A percentile compares a stretch with the other conserved stretches of the same genome.
Evolutionary conservation across 768 basidiomycete species (phyloP).

Genomic region (Amanita polypyramis): DNA sequence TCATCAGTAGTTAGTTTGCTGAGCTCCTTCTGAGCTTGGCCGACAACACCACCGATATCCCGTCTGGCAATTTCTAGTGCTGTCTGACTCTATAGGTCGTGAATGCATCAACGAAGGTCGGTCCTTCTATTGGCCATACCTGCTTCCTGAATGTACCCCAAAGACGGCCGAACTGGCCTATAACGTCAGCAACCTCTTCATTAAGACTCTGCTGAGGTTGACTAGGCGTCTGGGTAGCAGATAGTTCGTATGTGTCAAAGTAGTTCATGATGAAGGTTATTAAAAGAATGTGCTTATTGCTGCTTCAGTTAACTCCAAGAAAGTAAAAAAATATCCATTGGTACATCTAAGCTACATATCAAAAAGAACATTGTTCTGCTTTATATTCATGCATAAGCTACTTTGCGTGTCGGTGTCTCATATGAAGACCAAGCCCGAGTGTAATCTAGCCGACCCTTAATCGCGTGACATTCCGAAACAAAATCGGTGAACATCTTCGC

Average conservation of each 20-base stretch:
- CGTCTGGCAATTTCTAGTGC: constrained; percentile 61
- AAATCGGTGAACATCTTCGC: constrained; percentile 28
- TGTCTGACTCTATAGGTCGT: constrained; percentile 45
- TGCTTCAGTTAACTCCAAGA: neutral
- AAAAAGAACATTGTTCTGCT: neutral
- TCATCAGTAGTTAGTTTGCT: constrained; percentile 39
- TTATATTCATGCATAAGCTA: constrained; percentile 11
- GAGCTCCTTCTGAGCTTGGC: constrained; percentile 72
- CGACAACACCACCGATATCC: constrained; percentile 62
- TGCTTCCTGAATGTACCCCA: constrained; percentile 92
- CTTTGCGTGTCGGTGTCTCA: constrained; percentile 13
- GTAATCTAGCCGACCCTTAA: constrained; percentile 27
- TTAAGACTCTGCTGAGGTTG: constrained; percentile 51
- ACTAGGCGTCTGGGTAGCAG: constrained; percentile 33
- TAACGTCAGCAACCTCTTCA: constrained; percentile 82
- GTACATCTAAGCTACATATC: neutral
- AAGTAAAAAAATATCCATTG: too few relatives aligned
- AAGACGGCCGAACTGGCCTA: constrained; percentile 76
- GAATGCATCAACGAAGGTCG: constrained; percentile 4
- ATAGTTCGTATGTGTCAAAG: constrained; percentile 55
- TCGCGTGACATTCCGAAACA: constrained; percentile 64
- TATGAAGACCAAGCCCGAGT: constrained; percentile 10
- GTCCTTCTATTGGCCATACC: constrained; percentile 31
- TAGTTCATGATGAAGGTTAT: constrained; percentile 46
- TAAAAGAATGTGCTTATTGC: too few relatives aligned